phyloP scores from a whole-genome alignment of 2,329 filamentous ascomycete species.

The Fusarium temperatum region DNA sequence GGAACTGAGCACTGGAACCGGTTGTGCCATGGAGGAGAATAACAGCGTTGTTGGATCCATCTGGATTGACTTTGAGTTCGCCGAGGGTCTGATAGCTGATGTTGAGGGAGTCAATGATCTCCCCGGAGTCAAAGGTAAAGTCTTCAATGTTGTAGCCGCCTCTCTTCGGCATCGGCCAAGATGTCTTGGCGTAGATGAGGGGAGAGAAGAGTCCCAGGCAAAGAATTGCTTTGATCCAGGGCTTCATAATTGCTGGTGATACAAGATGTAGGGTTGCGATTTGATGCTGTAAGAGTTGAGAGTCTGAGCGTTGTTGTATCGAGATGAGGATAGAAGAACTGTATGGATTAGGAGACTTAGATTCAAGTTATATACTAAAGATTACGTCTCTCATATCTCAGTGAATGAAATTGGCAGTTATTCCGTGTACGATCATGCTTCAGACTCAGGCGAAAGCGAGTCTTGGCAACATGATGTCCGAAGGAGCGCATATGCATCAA shows the following conservation, averaged over 20 bases:
- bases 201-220: accelerated
- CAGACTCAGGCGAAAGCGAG: background rate
- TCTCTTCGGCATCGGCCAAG: background rate
- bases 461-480: background rate
- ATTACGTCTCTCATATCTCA: background rate
- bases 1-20: background rate
- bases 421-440: accelerated
- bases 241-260: background rate
- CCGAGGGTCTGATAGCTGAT: slow-evolving; percentile 25
- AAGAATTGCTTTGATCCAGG: background rate
- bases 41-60: slow-evolving; percentile 18
- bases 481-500: too few species aligned
- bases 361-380: background rate
- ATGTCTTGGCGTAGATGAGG: accelerated
- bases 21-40: slow-evolving; percentile 19
- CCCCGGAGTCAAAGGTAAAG: slow-evolving; percentile 14
- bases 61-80: slow-evolving; percentile 6
- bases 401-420: background rate
- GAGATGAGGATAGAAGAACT: background rate
- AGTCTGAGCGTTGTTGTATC: background rate
- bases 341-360: too few species aligned
- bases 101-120: background rate
- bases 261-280: accelerated
- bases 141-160: background rate
- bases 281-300: accelerated